Evolutionary conservation across 2,329 filamentous ascomycete species (phyloP), one percentile per base, ranked within the genome.

Genomic region (Pyrenophora teres): DNA sequence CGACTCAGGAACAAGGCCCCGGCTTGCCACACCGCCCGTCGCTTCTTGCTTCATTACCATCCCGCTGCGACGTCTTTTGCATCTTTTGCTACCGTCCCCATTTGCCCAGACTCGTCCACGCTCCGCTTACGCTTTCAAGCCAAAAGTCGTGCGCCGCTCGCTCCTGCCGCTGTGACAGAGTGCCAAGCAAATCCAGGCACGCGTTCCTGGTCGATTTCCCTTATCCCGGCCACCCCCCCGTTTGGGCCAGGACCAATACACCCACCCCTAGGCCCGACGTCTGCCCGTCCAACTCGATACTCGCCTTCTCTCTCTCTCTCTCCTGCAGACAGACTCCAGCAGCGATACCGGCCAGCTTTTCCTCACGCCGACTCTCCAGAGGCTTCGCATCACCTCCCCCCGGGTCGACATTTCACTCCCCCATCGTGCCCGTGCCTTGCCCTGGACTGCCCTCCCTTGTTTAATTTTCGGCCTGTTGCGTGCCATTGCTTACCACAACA

Each of bases 401-500:
- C 53, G 54, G 56, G 46, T 44, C 56, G 50, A 60, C 66, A 21
- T 5, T 21, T 66, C 52, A 60, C 61, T 62, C 62, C 54, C 38
- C n/a, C 15, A 41, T 32, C 18, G 30, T 54, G 41, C 45, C 47
- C 37, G 37, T 41, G 56, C 59, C 53, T 58, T 46, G 50, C 46
- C 25, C 25, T 27, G 25, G 7, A 27, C 49, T 53, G 54, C 44
- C n/a, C 57, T 57, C 54, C 58, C 48, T 56, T 58, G 27, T 54
- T 62, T 59, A 56, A 63, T 52, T 15, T 46, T 48, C 35, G 43
- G 40, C 45, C 40, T 53, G 44, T 59, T 68, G 64, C 68, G 62
- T 68, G 64, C 68, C 65, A 59, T 64, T 55, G 50, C 51, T 39
- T 46, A 62, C 62, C 55, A 57, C 67, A 67, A 64, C 69, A 66